Conservation (phyloP, 2,329 filamentous ascomycete species). For the Scolecobasidium constrictum region DNA sequence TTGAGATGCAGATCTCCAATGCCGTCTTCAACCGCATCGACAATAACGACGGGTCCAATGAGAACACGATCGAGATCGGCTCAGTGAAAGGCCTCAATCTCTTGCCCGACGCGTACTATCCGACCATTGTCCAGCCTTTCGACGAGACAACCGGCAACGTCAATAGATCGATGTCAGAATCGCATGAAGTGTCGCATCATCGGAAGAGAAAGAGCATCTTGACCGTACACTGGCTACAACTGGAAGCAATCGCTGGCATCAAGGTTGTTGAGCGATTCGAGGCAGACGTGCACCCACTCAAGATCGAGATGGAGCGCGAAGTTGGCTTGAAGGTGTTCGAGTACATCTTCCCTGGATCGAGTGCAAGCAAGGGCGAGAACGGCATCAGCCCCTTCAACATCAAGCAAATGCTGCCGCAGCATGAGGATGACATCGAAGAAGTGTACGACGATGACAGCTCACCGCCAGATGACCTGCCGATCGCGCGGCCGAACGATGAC, state of each 20-base stretch:
- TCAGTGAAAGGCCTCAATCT: conserved; percentile 84
- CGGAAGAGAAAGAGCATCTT: conserved; percentile 48
- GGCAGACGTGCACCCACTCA: conserved; percentile 84
- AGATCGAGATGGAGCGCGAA: conserved; percentile 85
- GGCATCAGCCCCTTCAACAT: conserved; percentile 53
- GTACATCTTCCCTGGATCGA: conserved; percentile 86
- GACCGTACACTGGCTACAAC: conserved; percentile 92
- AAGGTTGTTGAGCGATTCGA: conserved; percentile 96
- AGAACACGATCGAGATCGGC: conserved; percentile 82
- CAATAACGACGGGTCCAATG: conserved; percentile 92
- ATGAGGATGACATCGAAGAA: conserved; percentile 35
- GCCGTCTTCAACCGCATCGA: conserved; percentile 92
- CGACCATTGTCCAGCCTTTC: conserved; percentile 90
- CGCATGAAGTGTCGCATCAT: neutral
- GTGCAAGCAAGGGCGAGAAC: conserved; percentile 28
- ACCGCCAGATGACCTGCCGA: neutral
- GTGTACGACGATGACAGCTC: conserved; percentile 22
- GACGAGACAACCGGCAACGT: conserved; percentile 51
- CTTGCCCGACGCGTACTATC: conserved; percentile 82
- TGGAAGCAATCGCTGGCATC: conserved; percentile 95
- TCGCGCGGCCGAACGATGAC: conserved; percentile 15
- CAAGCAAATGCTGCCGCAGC: conserved; percentile 37
- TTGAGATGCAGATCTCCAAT: conserved; percentile 85
- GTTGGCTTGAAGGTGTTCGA: conserved; percentile 89
- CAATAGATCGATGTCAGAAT: neutral